These are phyloP conservation scores for Aspergillus sp. DNA, from an alignment of 2,329 filamentous ascomycete genomes.

Conservation along the genomic window DNA sequence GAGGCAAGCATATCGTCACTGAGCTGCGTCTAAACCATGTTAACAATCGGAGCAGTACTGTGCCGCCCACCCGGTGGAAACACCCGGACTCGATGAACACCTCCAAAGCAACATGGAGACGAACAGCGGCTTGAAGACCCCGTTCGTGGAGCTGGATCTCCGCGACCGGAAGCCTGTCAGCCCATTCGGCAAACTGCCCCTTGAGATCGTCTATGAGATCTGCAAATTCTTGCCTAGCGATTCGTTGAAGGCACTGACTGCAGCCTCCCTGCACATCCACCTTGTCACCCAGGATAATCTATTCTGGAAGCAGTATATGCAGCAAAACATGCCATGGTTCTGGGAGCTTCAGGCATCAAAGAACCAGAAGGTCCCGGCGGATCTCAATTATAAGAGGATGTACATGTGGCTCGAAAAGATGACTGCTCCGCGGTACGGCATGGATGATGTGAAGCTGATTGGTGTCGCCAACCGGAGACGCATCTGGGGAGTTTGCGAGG, in stretches of 20 bases:
- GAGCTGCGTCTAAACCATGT: neutral
- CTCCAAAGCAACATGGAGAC: constrained; percentile 12
- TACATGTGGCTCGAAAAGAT: constrained; percentile 22
- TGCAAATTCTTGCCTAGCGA: constrained; percentile 23
- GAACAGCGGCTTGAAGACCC: constrained; percentile 10
- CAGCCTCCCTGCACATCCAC: constrained; percentile 22
- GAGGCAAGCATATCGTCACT: constrained; percentile 15
- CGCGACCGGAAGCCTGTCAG: constrained; percentile 15
- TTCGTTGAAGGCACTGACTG: constrained; percentile 18
- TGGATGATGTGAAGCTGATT: constrained; percentile 20
- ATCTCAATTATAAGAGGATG: constrained; percentile 22
- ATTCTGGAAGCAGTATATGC: constrained; percentile 24
- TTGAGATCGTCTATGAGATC: constrained; percentile 23
- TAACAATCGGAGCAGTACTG: constrained; percentile 19
- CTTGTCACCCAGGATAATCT: constrained; percentile 22
- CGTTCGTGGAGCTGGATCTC: constrained; percentile 10
- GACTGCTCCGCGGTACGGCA: constrained; percentile 20
- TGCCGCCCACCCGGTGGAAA: constrained; percentile 19
- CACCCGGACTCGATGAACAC: constrained; percentile 11
- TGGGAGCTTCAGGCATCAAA: constrained; percentile 18
- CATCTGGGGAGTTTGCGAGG: constrained; percentile 24
- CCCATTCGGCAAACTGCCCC: constrained; percentile 20
- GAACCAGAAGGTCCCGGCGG: neutral
- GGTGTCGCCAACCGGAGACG: constrained; percentile 23
- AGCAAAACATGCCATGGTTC: constrained; percentile 26